Evolutionary conservation across 2,329 filamentous ascomycete species (phyloP), one percentile per base, ranked within the genome.

Genomic region (Zymoseptoria ardabiliae): DNA sequence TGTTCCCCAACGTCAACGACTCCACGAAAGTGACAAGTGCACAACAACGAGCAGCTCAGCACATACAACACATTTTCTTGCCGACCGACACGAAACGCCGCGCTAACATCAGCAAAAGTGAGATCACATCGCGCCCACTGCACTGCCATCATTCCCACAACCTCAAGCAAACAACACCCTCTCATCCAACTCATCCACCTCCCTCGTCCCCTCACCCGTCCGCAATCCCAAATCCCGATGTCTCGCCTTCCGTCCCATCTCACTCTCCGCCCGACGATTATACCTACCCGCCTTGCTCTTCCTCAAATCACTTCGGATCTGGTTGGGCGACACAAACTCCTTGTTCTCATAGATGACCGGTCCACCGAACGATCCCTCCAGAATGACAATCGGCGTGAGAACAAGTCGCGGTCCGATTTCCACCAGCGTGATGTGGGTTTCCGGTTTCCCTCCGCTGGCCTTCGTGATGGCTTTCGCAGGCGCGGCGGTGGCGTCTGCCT

Each of bases 281-380:
- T 95, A 93, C 66, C 85, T 85, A 54, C 85, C 83, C 0, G 92
- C 90, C 79, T 90, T 91, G 67, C 83, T 80, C 75, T 85, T 80
- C 67, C 90, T 82, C 67, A 96, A 75, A 64, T 97, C 94, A 49
- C 90, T 81, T 66, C 94, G 83, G 64, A 97, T 85, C 77, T 97
- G 69, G 83, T 99, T 99, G 9, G 94, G 94, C 66, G 89, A 94
- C 57, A 99, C 90, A 70, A 96, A 99, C 74, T 96, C 88, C 81
- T 91, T 94, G 79, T 97, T 97, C 80, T 97, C 91, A 77, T 96
- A 99, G 71, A 99, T 95, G 65, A 97, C 91, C 2, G 94, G 93
- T 0, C 94, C 94, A 57, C 93, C 93, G 68, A 99, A 97, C 62
- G 89, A 92, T 50, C 91, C 91, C 74, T 99, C 94, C 68, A 96